These are phyloP conservation scores for Acmispon strigosus DNA, from an alignment of 306 rosid genomes.

Conservation along the genomic window DNA sequence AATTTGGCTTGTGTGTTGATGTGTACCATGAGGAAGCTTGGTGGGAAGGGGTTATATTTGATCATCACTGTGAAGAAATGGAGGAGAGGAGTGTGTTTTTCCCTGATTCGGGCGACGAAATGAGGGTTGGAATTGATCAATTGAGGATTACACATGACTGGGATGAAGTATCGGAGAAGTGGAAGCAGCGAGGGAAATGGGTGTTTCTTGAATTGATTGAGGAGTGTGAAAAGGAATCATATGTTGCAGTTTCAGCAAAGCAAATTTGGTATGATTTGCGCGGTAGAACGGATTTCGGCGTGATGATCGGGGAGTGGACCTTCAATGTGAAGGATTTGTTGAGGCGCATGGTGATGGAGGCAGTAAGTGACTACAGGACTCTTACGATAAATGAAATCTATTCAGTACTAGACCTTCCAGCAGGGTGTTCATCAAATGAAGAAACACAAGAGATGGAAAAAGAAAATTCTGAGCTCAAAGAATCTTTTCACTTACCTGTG, in stretches of 20 bases:
- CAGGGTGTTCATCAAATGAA: background rate
- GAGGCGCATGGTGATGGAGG: slow-evolving; percentile 49
- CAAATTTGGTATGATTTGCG: slow-evolving; percentile 85
- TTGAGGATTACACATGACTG: slow-evolving; percentile 72
- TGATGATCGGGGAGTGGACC: slow-evolving; percentile 68
- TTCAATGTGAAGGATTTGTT: slow-evolving; percentile 42
- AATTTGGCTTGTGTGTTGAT: slow-evolving; percentile 76
- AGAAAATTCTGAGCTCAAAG: no score
- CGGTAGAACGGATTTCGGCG: slow-evolving; percentile 28
- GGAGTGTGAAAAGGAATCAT: slow-evolving; percentile 33
- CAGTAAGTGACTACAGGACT: slow-evolving; percentile 34
- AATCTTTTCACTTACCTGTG: background rate
- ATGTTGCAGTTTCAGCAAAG: slow-evolving; percentile 52
- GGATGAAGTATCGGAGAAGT: slow-evolving; percentile 48
- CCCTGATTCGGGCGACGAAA: slow-evolving; percentile 80
- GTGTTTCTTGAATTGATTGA: slow-evolving; percentile 64
- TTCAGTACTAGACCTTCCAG: slow-evolving; percentile 26
- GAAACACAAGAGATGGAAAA: background rate
- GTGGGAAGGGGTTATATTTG: slow-evolving; percentile 97
- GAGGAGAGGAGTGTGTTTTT: slow-evolving; percentile 58
- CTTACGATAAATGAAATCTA: slow-evolving; percentile 32
- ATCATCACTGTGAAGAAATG: slow-evolving; percentile 46
- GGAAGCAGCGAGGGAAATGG: slow-evolving; percentile 71
- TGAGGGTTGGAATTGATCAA: slow-evolving; percentile 26
- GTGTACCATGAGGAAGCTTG: slow-evolving; percentile 62